phyloP scores from a whole-genome alignment of 768 basidiomycete genomes.

The Galerina marginata region DNA sequence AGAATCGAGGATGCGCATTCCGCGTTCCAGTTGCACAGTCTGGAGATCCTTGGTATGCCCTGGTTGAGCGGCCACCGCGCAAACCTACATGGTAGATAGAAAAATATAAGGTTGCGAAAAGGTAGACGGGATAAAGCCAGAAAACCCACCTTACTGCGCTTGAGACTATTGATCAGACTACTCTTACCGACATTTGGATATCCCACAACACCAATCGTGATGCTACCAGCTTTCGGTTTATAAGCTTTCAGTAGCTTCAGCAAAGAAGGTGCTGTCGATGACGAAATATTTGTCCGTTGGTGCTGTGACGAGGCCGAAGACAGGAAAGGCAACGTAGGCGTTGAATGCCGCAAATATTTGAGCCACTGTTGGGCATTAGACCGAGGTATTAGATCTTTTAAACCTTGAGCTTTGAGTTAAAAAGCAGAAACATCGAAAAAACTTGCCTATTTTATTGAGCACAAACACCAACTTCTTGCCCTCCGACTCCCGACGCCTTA shows the following conservation, averaged over 20 bases:
- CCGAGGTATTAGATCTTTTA: constrained; percentile 83
- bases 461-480: constrained; percentile 94
- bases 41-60: constrained; percentile 95
- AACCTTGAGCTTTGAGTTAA: background rate
- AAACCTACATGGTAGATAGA: constrained; percentile 55
- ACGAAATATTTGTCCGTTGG: constrained; percentile 83
- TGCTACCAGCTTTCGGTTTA: constrained; percentile 70
- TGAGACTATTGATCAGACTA: constrained; percentile 90
- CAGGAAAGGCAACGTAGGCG: constrained; percentile 92
- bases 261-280: constrained; percentile 75
- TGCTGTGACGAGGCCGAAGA: constrained; percentile 75
- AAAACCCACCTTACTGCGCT: constrained; percentile 69
- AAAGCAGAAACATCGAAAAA: background rate
- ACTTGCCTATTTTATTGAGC: constrained; percentile 94
- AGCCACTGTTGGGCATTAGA: constrained; percentile 92
- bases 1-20: constrained; percentile 91
- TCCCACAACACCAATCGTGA: constrained; percentile 91
- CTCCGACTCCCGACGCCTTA: constrained; percentile 80
- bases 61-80: constrained; percentile 91
- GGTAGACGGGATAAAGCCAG: background rate
- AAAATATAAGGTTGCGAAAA: constrained; percentile 1
- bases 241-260: constrained; percentile 85
- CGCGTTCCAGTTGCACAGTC: constrained; percentile 90
- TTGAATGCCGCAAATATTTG: constrained; percentile 87
- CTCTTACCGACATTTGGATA: constrained; percentile 99